phyloP scores from a whole-genome alignment of 1,139 yeast genomes.

The Hyphopichia fennica region DNA sequence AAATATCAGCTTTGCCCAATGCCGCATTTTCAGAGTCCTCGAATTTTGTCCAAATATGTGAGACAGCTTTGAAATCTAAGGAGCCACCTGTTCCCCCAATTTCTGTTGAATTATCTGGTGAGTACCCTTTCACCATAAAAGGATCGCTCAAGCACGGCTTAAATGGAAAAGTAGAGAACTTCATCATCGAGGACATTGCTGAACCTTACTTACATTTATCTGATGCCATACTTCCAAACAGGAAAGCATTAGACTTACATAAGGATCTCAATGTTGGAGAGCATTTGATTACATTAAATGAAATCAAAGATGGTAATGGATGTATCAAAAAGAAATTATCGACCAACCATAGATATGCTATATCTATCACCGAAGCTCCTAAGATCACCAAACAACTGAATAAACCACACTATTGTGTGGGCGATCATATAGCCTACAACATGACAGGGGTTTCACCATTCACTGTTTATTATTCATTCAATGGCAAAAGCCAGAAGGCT shows the following conservation, averaged over 20 bases:
- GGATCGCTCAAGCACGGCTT: constrained; percentile 49
- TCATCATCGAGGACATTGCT: constrained; percentile 9
- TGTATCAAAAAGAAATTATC: constrained; percentile 52
- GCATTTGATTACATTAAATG: constrained; percentile 58
- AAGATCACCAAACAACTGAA: constrained; percentile 46
- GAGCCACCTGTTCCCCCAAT: constrained; percentile 46
- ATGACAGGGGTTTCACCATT: constrained; percentile 82
- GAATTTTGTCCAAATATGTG: constrained; percentile 57
- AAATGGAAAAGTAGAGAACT: constrained; percentile 16
- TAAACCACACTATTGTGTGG: constrained; percentile 73
- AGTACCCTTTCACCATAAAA: constrained; percentile 61
- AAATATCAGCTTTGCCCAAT: constrained; percentile 60
- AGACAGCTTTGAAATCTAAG: constrained; percentile 38
- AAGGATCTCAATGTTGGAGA: constrained; percentile 36
- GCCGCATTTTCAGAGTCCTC: constrained; percentile 51
- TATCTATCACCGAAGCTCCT: constrained; percentile 77
- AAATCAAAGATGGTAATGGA: constrained; percentile 68
- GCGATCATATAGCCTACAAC: constrained; percentile 79
- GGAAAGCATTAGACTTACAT: constrained; percentile 9
- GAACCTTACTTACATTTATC: constrained; percentile 13
- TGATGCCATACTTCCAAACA: constrained; percentile 8
- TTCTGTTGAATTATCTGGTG: constrained; percentile 55
- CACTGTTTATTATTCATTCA: constrained; percentile 70
- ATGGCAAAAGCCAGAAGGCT: constrained; percentile 60
- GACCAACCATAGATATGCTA: constrained; percentile 34